Conservation (phyloP, 73 alveolate genomes). For the Halteria grandinella region DNA sequence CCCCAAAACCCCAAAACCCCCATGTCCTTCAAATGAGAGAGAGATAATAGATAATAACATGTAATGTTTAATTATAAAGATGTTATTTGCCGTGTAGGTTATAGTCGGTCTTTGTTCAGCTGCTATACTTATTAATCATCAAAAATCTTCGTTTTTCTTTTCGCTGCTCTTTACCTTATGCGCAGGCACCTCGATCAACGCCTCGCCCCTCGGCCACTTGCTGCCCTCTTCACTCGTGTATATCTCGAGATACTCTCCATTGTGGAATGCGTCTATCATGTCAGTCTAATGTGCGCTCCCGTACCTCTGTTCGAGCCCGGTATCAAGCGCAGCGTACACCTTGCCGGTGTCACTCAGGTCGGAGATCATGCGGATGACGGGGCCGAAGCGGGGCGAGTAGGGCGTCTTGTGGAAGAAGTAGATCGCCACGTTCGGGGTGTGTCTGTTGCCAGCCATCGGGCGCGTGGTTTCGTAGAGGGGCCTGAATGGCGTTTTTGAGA, state of each 20-base stretch:
- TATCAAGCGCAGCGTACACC: neutral
- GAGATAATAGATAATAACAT: too few relatives aligned
- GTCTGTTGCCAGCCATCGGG: slow-evolving; percentile 56
- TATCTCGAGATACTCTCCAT: slow-evolving; percentile 18
- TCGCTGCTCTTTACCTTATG: too few relatives aligned
- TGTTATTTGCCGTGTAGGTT: too few relatives aligned
- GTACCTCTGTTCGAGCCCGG: slow-evolving; percentile 37
- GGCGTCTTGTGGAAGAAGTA: slow-evolving; percentile 9
- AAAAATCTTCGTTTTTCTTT: too few relatives aligned
- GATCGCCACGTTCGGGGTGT: slow-evolving; percentile 30
- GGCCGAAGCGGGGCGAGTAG: slow-evolving; percentile 21
- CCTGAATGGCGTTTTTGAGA: slow-evolving; percentile 40
- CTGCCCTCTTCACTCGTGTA: too few relatives aligned
- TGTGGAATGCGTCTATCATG: neutral
- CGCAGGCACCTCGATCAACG: too few relatives aligned
- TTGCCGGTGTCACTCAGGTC: slow-evolving; percentile 3
- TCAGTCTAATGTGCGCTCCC: neutral
- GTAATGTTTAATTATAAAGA: too few relatives aligned
- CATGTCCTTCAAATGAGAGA: too few relatives aligned
- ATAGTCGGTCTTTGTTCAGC: too few relatives aligned
- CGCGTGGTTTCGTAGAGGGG: slow-evolving; percentile 30
- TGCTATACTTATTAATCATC: too few relatives aligned
- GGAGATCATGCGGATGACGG: slow-evolving; percentile 18
- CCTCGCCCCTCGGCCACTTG: too few relatives aligned
- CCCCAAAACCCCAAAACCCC: too few relatives aligned